Evolutionary conservation across 306 rosid genomes (phyloP).

Genomic region (Prunus salicina): DNA sequence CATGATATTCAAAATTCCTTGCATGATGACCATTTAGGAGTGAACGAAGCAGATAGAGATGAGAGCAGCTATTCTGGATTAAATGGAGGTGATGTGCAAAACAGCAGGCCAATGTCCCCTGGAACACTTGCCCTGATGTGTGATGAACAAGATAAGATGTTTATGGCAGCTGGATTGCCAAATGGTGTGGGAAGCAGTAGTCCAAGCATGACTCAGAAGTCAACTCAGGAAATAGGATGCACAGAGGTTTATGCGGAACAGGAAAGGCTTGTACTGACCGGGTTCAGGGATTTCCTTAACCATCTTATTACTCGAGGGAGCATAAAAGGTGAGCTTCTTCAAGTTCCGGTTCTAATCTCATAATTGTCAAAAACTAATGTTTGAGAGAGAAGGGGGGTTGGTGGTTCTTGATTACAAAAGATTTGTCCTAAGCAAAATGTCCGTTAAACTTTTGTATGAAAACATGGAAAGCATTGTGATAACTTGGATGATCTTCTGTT

Average conservation of each 20-base stretch:
- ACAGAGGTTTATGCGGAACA: slow-evolving; percentile 50
- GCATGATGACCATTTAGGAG: slow-evolving; percentile 23
- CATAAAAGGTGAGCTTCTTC: slow-evolving; percentile 49
- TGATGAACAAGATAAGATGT: slow-evolving; percentile 56
- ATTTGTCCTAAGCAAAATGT: neutral
- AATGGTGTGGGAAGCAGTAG: slow-evolving; percentile 23
- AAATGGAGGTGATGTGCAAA: slow-evolving; percentile 36
- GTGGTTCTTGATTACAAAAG: neutral
- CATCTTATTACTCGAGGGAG: slow-evolving; percentile 55
- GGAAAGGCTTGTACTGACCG: slow-evolving; percentile 57
- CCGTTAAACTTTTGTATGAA: neutral
- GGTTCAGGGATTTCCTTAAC: slow-evolving; percentile 57
- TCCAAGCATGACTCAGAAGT: slow-evolving; percentile 35
- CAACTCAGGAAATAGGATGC: slow-evolving; percentile 36
- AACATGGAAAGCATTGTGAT: neutral
- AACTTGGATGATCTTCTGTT: neutral
- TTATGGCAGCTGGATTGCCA: slow-evolving; percentile 39
- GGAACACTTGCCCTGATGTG: slow-evolving; percentile 76
- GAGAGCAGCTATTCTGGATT: slow-evolving; percentile 29
- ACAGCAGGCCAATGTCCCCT: slow-evolving; percentile 56
- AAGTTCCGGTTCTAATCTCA: slow-evolving; percentile 10
- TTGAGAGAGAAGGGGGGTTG: neutral
- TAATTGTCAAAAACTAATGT: slow-evolving; percentile 5
- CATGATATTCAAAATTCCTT: slow-evolving; percentile 18
- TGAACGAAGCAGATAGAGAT: slow-evolving; percentile 34